phyloP scores from a whole-genome alignment of 345 rosid genomes.

The Syzygium jambos region DNA sequence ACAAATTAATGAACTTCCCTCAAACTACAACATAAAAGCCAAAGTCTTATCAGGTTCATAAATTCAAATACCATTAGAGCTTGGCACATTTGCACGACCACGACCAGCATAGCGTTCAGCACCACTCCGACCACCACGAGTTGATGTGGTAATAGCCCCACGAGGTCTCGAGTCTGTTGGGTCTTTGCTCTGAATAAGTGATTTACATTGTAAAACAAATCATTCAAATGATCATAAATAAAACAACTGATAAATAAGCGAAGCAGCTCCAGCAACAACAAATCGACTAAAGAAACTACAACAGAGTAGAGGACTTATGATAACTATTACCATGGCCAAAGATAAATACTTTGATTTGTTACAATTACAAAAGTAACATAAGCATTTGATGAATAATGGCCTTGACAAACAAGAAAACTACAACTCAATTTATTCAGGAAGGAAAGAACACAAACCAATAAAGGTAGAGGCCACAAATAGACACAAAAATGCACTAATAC shows the following conservation, averaged over 20 bases:
- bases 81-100: slow-evolving; percentile 34
- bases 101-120: slow-evolving; percentile 65
- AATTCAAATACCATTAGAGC: slow-evolving; percentile 46
- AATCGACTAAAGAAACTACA: background rate
- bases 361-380: background rate
- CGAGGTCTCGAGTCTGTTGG: slow-evolving; percentile 49
- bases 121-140: slow-evolving; percentile 64
- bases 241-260: background rate
- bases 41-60: background rate
- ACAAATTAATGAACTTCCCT: background rate
- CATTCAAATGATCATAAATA: background rate
- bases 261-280: background rate
- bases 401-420: background rate
- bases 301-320: background rate
- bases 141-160: slow-evolving; percentile 39
- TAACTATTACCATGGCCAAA: background rate
- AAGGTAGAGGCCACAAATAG: background rate
- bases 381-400: background rate
- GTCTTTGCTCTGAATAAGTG: slow-evolving; percentile 50
- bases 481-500: background rate
- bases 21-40: background rate
- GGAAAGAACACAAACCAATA: background rate
- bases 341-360: background rate
- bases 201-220: background rate
- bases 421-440: background rate